Evolutionary conservation across 306 rosid species (phyloP).

Genomic region (Vigna angularis): DNA sequence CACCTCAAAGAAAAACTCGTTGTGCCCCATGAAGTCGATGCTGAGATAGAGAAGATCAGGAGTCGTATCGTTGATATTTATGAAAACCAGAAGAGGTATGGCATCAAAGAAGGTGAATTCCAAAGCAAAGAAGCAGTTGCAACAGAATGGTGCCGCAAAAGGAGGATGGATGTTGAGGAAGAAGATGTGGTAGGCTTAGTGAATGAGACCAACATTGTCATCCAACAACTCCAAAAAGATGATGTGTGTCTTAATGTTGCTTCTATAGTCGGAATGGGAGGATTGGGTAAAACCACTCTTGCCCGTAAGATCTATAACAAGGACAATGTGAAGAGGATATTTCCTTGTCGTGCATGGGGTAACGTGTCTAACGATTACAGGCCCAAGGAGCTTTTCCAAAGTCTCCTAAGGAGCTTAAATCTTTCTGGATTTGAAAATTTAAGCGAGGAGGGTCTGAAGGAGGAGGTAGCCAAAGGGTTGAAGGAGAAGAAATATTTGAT

Average conservation of each 20-base stretch:
- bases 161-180: constrained; percentile 40
- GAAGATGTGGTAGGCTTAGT: constrained; percentile 14
- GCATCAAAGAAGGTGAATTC: background rate
- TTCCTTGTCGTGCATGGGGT: constrained; percentile 13
- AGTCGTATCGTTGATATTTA: background rate
- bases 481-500: background rate
- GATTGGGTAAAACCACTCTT: constrained; percentile 44
- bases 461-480: background rate
- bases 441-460: background rate
- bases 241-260: background rate
- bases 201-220: background rate
- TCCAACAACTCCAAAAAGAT: background rate
- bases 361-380: constrained; percentile 9
- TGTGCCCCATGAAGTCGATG: background rate
- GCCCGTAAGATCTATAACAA: constrained; percentile 18
- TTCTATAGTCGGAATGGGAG: constrained; percentile 39
- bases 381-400: background rate
- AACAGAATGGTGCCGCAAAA: background rate
- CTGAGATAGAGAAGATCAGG: background rate
- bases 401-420: background rate
- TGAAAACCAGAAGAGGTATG: background rate
- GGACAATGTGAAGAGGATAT: background rate
- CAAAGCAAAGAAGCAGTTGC: background rate
- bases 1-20: too few relatives aligned
- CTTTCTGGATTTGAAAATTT: background rate